Percentiles rank a stretch among this genome's conserved stretches.
Conservation (phyloP, 164 flowering plant species). For the Piper longum region DNA sequence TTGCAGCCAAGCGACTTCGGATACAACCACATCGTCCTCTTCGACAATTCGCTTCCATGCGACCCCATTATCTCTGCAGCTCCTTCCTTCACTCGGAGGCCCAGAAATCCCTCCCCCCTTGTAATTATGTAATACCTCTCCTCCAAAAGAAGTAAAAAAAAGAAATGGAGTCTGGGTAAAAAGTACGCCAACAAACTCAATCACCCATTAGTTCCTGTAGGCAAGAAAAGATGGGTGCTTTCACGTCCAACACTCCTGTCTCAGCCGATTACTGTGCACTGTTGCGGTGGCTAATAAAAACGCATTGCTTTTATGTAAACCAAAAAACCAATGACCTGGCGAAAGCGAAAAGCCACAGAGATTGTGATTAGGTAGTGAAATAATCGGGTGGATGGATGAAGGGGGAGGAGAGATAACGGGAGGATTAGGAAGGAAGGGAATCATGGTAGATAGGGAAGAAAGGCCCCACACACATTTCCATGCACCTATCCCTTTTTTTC, state of each 20-base stretch:
- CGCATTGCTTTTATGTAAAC: neutral
- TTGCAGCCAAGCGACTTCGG: slow-evolving; percentile 61
- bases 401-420: neutral
- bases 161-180: slow-evolving; percentile 23
- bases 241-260: slow-evolving; percentile 71
- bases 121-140: neutral
- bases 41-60: slow-evolving; percentile 31
- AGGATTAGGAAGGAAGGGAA: neutral
- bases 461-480: slow-evolving; percentile 3
- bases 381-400: neutral
- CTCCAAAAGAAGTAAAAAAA: slow-evolving; percentile 7
- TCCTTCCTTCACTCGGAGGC: slow-evolving; percentile 2
- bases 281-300: neutral
- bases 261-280: slow-evolving; percentile 38
- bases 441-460: neutral
- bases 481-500: neutral
- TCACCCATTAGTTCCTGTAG: slow-evolving; percentile 61
- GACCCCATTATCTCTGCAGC: slow-evolving; percentile 11
- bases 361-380: neutral
- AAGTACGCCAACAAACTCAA: slow-evolving; percentile 38
- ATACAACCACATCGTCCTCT: slow-evolving; percentile 87
- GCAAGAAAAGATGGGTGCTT: slow-evolving; percentile 98
- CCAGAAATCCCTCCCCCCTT: neutral
- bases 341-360: neutral
- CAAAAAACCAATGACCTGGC: neutral